Conservation (phyloP, 2,329 filamentous ascomycete genomes). For the Rhinocladiella mackenziei region DNA sequence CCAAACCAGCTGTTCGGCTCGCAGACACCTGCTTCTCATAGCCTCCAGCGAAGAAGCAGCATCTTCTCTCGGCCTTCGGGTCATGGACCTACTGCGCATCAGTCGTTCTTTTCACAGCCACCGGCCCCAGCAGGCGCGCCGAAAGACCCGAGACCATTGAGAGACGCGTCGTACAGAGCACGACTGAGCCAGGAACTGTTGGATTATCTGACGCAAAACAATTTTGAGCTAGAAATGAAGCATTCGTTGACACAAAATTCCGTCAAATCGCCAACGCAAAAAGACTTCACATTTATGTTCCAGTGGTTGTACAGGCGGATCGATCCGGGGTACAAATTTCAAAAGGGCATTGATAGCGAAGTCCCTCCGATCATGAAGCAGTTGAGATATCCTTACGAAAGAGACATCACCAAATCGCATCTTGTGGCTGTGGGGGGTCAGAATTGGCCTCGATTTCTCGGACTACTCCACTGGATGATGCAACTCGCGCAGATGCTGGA, state of each 20-base stretch:
- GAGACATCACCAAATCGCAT: conserved; percentile 93
- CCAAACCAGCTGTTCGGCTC: conserved; percentile 52
- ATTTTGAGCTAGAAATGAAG: conserved; percentile 98
- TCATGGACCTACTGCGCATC: conserved; percentile 65
- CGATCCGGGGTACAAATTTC: conserved; percentile 87
- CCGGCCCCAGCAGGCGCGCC: conserved; percentile 77
- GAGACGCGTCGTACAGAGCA: conserved; percentile 73
- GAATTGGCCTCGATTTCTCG: conserved; percentile 94
- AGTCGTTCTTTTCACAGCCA: conserved; percentile 91
- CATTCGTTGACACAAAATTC: conserved; percentile 86
- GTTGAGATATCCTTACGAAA: conserved; percentile 88
- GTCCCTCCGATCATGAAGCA: conserved; percentile 90
- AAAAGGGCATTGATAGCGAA: conserved; percentile 92
- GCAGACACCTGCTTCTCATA: conserved; percentile 51
- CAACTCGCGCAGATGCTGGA: conserved; percentile 93
- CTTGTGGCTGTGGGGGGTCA: conserved; percentile 92
- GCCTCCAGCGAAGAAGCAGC: conserved; percentile 68
- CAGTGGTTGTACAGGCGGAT: conserved; percentile 97
- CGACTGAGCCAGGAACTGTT: conserved; percentile 83
- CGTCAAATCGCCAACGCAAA: conserved; percentile 90
- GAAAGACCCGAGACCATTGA: conserved; percentile 79
- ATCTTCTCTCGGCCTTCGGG: conserved; percentile 72
- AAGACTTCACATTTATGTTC: conserved; percentile 97
- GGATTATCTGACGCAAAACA: conserved; percentile 87
- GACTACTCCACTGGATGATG: conserved; percentile 98